Percentiles rank a stretch among this genome's conserved stretches.
These are phyloP conservation scores for Magnolia changhungtana DNA, from an alignment of 164 flowering plant species.

Conservation along the genomic window DNA sequence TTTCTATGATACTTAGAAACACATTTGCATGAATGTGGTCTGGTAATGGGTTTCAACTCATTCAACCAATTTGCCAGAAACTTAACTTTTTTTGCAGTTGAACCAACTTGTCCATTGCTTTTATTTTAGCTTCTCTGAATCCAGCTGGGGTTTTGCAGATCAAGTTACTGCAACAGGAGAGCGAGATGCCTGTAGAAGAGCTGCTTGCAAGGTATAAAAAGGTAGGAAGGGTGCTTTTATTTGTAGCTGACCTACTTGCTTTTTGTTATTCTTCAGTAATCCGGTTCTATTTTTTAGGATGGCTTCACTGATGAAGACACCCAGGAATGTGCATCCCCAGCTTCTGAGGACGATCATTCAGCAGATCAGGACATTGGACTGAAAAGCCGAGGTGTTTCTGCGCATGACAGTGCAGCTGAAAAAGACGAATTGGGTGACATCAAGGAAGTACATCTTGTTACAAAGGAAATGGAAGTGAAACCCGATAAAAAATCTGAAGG, in stretches of 20 bases:
- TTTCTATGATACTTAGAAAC: too few species aligned
- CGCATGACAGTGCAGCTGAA: slow-evolving; percentile 26
- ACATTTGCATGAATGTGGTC: too few species aligned
- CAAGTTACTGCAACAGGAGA: slow-evolving; percentile 79
- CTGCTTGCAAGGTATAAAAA: slow-evolving; percentile 76
- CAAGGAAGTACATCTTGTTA: slow-evolving; percentile 15
- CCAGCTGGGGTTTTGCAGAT: slow-evolving; percentile 50
- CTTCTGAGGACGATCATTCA: slow-evolving; percentile 53
- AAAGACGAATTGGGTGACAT: slow-evolving; percentile 25
- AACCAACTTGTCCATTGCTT: too few species aligned
- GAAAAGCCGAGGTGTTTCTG: slow-evolving; percentile 15
- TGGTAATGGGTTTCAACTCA: too few species aligned
- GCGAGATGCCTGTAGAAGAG: slow-evolving; percentile 81
- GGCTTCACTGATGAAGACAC: slow-evolving; percentile 20
- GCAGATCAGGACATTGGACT: slow-evolving; percentile 23
- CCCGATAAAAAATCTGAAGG: slow-evolving; percentile 31
- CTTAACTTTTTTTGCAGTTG: too few species aligned
- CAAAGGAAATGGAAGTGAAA: slow-evolving; percentile 28
- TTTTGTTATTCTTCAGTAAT: not conserved
- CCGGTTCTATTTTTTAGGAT: slow-evolving; percentile 26
- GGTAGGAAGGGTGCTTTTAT: slow-evolving; percentile 33
- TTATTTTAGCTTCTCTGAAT: slow-evolving; percentile 14
- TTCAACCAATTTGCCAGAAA: too few species aligned
- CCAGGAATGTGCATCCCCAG: slow-evolving; percentile 45
- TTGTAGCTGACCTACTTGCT: not conserved